A percentile compares a stretch with the other conserved stretches of the same genome.
These are phyloP conservation scores for Solanum piurae DNA, from an alignment of 257 asterid genomes.

Conservation along the genomic window DNA sequence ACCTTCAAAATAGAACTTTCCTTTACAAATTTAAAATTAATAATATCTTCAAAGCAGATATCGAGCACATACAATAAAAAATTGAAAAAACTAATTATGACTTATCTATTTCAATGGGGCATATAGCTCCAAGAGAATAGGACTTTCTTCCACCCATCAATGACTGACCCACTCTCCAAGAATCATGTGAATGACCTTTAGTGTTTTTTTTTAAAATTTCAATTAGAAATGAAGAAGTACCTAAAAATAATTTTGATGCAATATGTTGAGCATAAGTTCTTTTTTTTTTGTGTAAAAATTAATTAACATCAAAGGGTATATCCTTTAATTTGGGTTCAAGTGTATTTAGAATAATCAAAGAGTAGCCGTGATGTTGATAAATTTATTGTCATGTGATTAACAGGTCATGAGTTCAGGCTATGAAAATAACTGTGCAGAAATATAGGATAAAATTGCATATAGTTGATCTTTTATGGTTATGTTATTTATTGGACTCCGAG, in stretches of 20 bases:
- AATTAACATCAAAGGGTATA: not conserved
- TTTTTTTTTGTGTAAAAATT: not conserved
- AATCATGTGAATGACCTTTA: not conserved
- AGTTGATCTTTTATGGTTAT: not conserved
- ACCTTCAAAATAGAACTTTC: not conserved
- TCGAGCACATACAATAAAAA: fast-evolving
- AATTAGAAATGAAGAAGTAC: not conserved
- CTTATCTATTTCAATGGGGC: not conserved
- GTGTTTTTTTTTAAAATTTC: not conserved
- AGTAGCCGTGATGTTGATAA: fast-evolving
- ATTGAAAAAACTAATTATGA: not conserved
- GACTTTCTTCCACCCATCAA: not conserved
- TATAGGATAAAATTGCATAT: not conserved
- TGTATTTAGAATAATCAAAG: not conserved
- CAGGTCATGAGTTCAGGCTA: too few species aligned
- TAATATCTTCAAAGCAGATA: fast-evolving
- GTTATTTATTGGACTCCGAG: too few species aligned
- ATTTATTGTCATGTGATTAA: too few species aligned
- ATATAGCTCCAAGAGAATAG: not conserved
- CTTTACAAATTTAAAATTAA: fast-evolving
- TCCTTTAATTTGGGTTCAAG: not conserved
- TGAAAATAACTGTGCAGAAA: too few species aligned
- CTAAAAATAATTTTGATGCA: too few species aligned
- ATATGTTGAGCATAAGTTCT: too few species aligned
- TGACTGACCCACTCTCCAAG: not conserved